These are phyloP conservation scores for Spathaspora passalidarum DNA, from an alignment of 805 yeast genomes.

Conservation along the genomic window DNA sequence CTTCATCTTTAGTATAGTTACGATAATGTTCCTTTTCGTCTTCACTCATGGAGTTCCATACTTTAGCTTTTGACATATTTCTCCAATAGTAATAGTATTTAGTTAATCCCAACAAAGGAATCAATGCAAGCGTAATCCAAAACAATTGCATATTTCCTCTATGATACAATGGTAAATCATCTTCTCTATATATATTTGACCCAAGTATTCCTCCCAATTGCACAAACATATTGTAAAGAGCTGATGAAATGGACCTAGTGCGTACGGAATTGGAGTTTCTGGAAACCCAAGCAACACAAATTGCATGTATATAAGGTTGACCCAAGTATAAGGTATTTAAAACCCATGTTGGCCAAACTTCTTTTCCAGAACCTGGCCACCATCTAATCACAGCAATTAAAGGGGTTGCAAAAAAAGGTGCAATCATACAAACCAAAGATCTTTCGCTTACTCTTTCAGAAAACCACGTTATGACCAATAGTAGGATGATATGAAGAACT, in stretches of 20 bases:
- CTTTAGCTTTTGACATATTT: slow-evolving; percentile 41
- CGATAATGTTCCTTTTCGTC: slow-evolving; percentile 52
- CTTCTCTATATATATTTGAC: slow-evolving; percentile 53
- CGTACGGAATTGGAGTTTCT: slow-evolving; percentile 60
- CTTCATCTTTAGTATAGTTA: slow-evolving; percentile 45
- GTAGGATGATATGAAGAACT: slow-evolving; percentile 29
- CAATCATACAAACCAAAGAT: slow-evolving; percentile 6
- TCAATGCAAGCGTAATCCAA: slow-evolving; percentile 29
- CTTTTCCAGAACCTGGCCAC: slow-evolving; percentile 10
- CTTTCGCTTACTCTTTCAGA: slow-evolving; percentile 32
- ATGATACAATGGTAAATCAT: slow-evolving; percentile 59
- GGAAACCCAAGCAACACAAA: slow-evolving; percentile 49
- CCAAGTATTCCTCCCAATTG: slow-evolving; percentile 56
- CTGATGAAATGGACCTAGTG: slow-evolving; percentile 62
- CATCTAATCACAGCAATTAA: slow-evolving; percentile 8
- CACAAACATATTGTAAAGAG: slow-evolving; percentile 61
- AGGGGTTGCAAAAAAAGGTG: slow-evolving; percentile 8
- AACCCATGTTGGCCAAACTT: slow-evolving; percentile 12
- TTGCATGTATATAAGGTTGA: slow-evolving; percentile 29
- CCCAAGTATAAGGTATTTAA: slow-evolving; percentile 20
- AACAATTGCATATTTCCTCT: slow-evolving; percentile 51
- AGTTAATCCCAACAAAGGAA: slow-evolving; percentile 24
- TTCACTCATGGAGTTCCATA: slow-evolving; percentile 48
- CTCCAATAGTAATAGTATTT: slow-evolving; percentile 39
- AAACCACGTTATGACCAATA: slow-evolving; percentile 33